Percentiles rank a stretch among this genome's conserved stretches.
Evolutionary conservation across 179 eudicot genomes (phyloP).

Genomic region (Actinidia arguta): DNA sequence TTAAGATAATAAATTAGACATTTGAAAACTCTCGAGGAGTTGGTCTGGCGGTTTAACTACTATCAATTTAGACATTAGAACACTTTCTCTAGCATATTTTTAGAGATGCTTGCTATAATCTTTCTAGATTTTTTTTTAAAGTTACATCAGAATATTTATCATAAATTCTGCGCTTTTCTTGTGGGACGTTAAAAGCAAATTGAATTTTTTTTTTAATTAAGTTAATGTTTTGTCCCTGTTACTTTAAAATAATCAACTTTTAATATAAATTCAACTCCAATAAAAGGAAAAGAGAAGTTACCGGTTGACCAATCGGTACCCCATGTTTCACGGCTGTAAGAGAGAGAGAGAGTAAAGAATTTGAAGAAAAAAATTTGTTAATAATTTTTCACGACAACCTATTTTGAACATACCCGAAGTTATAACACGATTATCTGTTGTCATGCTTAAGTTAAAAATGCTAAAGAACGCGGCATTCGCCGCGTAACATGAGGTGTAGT

Average conservation of each 20-base stretch:
- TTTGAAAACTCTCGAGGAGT: too few relatives aligned
- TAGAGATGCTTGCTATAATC: too few relatives aligned
- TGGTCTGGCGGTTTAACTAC: too few relatives aligned
- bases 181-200: too few relatives aligned
- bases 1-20: too few relatives aligned
- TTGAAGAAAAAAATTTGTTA: neutral
- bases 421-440: slow-evolving; percentile 28
- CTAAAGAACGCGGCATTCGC: neutral
- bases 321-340: slow-evolving; percentile 22
- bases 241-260: too few relatives aligned
- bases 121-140: neutral
- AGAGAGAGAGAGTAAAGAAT: neutral
- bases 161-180: too few relatives aligned
- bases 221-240: too few relatives aligned
- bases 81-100: too few relatives aligned
- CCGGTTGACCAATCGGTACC: slow-evolving; percentile 35
- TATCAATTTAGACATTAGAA: too few relatives aligned
- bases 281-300: neutral
- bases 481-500: slow-evolving; percentile 28
- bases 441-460: slow-evolving; percentile 11
- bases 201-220: too few relatives aligned
- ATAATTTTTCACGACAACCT: neutral
- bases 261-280: neutral
- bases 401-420: neutral
- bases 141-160: too few relatives aligned